Base-by-base conservation (phyloP, 768 basidiomycete genomes). In the Leccinum boreale region DNA sequence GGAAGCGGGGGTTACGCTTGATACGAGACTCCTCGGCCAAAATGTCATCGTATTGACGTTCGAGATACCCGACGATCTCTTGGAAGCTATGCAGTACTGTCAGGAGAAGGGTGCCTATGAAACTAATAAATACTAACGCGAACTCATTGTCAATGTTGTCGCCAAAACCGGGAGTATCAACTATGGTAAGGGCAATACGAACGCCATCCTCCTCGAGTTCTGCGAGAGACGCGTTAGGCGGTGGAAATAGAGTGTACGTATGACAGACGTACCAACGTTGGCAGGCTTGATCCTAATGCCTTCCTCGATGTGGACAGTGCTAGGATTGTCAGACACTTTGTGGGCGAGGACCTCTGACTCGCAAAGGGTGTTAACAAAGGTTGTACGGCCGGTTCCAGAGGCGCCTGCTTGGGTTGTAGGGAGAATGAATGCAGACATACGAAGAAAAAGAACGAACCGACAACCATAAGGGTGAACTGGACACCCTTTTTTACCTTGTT, bases 401-500 rank as follows among this genome's bases (percentile, higher is more conserved):
- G 94, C 91, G 79, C 96, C 96, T 98, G 66, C 28, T n/a, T 39
- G 60, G 63, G 61, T 50, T 5, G 55, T 61, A 57, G 61, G 59
- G 28, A 17, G 26, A 35, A 8, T 15, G 42, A 9, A 15, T 15
- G 35, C 3, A 12, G 14, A 49, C 0, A 10, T 2, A 15, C 10
- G 5, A 12, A 15, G 45, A 39, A 36, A 56, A 57, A 2, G 10
- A 36, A 84, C 92, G 69, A 61, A 96, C 96, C 96, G 70, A 96
- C 94, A 55, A 98, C 96, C 92, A 94, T 94, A 68, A 98, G 74
- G 65, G 96, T 98, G 78, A 98, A 92, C 78, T 96, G 94, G 53
- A 98, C 91, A 71, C 95, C 96, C 85, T 98, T 98, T 81, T 98
- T 98, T 76, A 92, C 93, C 75, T 98, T 98, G 80, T 92, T 94